Conservation (phyloP, 1,139 yeast species). For the Blastobotrys arbuscula region DNA sequence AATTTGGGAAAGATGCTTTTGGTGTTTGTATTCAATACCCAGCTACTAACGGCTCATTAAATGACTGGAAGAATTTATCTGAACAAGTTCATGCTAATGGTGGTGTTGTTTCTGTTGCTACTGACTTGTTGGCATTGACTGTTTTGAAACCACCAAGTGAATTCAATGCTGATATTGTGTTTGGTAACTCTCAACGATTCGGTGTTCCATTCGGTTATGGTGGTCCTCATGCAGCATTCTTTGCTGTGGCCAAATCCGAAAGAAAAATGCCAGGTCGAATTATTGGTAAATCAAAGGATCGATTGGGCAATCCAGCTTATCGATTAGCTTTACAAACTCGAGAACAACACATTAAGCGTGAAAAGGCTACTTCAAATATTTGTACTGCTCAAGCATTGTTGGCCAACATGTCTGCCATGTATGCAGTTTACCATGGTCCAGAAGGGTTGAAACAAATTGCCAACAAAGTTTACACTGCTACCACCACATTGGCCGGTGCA, state of each 20-base stretch:
- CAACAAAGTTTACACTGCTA: constrained; percentile 65
- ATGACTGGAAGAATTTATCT: constrained; percentile 50
- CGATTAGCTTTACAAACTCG: constrained; percentile 94
- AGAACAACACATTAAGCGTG: constrained; percentile 96
- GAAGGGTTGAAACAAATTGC: constrained; percentile 82
- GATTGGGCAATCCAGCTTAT: constrained; percentile 81
- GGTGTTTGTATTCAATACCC: constrained; percentile 93
- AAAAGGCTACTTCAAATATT: constrained; percentile 94
- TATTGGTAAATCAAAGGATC: constrained; percentile 88
- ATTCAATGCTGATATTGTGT: constrained; percentile 87
- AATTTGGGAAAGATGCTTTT: constrained; percentile 45
- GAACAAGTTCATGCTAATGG: constrained; percentile 63
- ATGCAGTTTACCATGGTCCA: constrained; percentile 95
- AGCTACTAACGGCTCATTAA: constrained; percentile 72
- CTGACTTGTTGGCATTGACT: constrained; percentile 86
- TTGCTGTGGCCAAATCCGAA: constrained; percentile 71
- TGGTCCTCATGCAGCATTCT: constrained; percentile 98
- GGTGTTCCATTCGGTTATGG: constrained; percentile 98
- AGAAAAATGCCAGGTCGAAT: constrained; percentile 96
- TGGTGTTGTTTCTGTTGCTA: constrained; percentile 76
- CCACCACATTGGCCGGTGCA: constrained; percentile 62
- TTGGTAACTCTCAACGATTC: constrained; percentile 91
- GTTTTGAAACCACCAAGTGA: constrained; percentile 75
- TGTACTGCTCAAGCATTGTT: constrained; percentile 96
- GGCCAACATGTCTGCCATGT: constrained; percentile 93